A percentile compares a stretch with the other conserved stretches of the same genome.
These are phyloP conservation scores for Osmanthus fragrans DNA, from an alignment of 257 asterid species.

Conservation along the genomic window DNA sequence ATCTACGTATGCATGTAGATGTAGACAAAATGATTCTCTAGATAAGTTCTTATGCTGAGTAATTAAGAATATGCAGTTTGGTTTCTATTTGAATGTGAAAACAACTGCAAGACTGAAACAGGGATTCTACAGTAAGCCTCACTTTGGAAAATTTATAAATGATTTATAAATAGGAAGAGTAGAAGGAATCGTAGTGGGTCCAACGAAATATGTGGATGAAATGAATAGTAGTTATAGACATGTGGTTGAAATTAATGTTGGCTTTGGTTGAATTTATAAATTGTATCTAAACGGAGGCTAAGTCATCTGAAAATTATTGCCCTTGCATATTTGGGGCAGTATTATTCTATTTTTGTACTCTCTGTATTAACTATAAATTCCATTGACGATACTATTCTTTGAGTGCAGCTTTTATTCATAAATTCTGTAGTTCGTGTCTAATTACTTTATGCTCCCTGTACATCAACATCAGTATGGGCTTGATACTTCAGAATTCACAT, in stretches of 20 bases:
- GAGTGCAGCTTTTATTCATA: neutral
- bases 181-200: no score
- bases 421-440: neutral
- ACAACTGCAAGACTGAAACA: neutral
- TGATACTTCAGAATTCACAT: conserved; percentile 93
- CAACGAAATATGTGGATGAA: no score
- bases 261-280: no score
- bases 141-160: no score
- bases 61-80: neutral
- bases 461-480: conserved; percentile 83
- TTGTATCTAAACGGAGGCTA: no score
- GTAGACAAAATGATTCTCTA: neutral
- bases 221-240: no score
- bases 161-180: no score
- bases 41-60: neutral
- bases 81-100: neutral
- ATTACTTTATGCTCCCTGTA: conserved; percentile 9
- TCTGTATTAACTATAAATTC: neutral
- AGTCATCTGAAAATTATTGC: neutral
- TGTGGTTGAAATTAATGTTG: no score
- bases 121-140: neutral
- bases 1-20: neutral
- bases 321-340: neutral
- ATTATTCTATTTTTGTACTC: neutral
- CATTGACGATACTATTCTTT: neutral